Evolutionary conservation across 192 early-diverging fungal species (phyloP), one percentile per base, ranked within the genome.

Genomic region (Entomortierella parvispora): DNA sequence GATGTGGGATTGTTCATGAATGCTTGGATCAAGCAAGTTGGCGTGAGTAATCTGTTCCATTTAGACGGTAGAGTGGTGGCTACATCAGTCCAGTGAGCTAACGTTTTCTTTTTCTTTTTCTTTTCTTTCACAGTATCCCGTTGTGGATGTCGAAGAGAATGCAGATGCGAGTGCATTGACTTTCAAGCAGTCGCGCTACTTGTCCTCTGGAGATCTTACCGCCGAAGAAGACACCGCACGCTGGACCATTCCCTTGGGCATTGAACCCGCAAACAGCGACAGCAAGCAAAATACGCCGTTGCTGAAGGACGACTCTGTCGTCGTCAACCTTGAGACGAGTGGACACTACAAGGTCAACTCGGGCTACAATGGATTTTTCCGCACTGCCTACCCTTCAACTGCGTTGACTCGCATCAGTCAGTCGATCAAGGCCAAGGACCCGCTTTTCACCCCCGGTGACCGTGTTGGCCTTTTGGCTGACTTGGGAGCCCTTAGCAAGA

Each of bases 241-340:
- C 60, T 97, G 96, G 97, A 93, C 89, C 86, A 89, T 95, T 17
- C 97, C 97, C 20, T 80, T 99, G 25, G 86, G 84, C n/a, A 80
- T 93, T 32, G 65, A 58, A 3, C 62, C 71, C 14, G 54, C 44
- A 7, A 42, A 68, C 11, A 31, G 11, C 32, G 69, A 75, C 2
- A 34, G 26, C 57, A 52, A 48, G 17, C 34, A 54, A 10, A 77
- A 54, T n/a, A 71, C 79, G 12, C 81, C 89, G 42, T 80, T 89
- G 28, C 33, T 82, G 40, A 69, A 70, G 33, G 79, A 83, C 47
- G 80, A 79, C 25, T 69, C 74, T 2, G 53, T 83, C 6, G 71
- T 69, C 25, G 80, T 92, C 58, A 81, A 90, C 18, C 69, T 90
- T 14, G 77, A 81, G 31, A 68, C 82, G 23, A 74, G 57, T 56